Conservation (phyloP, 352 stramenopile genomes). For the Pythium pectinolyticum region DNA sequence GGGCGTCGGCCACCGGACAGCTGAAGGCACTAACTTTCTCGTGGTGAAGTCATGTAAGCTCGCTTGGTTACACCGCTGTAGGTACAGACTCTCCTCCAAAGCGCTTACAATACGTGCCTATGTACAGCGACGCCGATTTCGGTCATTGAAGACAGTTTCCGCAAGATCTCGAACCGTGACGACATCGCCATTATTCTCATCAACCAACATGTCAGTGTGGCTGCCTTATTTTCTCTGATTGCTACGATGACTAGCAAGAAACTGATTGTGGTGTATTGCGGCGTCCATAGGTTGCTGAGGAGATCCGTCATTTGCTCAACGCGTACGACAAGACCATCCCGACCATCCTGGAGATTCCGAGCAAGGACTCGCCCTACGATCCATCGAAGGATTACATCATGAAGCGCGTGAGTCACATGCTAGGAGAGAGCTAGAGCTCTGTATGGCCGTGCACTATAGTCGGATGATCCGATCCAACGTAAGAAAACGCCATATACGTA, state of each 20-base stretch:
- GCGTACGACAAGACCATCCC: slow-evolving; percentile 98
- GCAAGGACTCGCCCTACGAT: slow-evolving; percentile 95
- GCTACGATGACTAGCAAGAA: not conserved
- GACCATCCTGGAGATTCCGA: slow-evolving; percentile 98
- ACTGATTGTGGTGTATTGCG: not conserved
- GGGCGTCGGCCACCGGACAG: slow-evolving; percentile 94
- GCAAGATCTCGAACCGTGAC: slow-evolving; percentile 90
- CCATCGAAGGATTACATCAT: slow-evolving; percentile 99
- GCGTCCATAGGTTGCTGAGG: slow-evolving; percentile 89
- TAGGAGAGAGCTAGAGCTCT: slow-evolving; percentile 63
- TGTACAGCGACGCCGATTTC: slow-evolving; percentile 86
- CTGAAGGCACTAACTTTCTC: slow-evolving; percentile 96
- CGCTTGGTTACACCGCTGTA: not conserved
- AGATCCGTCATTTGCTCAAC: slow-evolving; percentile 98
- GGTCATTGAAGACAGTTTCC: slow-evolving; percentile 93
- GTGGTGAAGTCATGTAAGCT: slow-evolving; percentile 93
- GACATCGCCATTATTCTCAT: slow-evolving; percentile 99
- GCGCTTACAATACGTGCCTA: too few species aligned
- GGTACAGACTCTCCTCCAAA: too few species aligned
- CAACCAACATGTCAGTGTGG: slow-evolving; percentile 93
- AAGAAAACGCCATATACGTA: not conserved
- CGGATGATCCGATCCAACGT: not conserved
- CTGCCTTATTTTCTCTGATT: too few species aligned
- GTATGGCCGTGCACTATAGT: too few species aligned
- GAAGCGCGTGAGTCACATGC: slow-evolving; percentile 95